Evolutionary conservation across 2,329 filamentous ascomycete species (phyloP), one percentile per base, ranked within the genome.

Genomic region (Cytospora piceae): DNA sequence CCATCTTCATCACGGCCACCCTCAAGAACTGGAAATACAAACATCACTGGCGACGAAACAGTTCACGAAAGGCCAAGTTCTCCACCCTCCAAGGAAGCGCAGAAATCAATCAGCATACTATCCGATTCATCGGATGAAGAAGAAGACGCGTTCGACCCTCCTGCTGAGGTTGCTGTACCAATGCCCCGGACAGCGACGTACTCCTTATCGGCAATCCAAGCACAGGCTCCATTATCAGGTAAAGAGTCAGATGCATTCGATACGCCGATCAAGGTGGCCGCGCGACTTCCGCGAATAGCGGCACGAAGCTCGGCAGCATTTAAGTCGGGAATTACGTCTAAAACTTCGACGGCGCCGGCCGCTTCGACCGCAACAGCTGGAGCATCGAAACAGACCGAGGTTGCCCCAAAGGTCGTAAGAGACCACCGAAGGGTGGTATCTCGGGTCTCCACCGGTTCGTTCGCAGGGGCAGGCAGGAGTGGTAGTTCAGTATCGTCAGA

Each of bases 401-500:
- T 17, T 22, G 46, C 2, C 17, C 42, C 46, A 34, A 39, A n/a
- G 27, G 39, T 4, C 4, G 34, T 32, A 3, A 22, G 15, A 22
- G 22, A 22, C 12, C 15, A 24, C 51, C n/a, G 42, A n/a, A 39
- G 46, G 20, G 22, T 15, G 12, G 6, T 15, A 11, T 52, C 63
- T 39, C 49, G 29, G 11, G 34, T 22, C 9, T 22, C 58, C 2
- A 61, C 27, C 17, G 14, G n/a, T 9, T 52, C 31, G 42, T 46
- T 29, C 14, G 37, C 27, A n/a, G 46, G 52, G 54, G 20, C n/a
- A 4, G 49, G 46, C 27, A 24, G 9, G 17, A 46, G 56, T 59
- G 49, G 59, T 9, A 52, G 63, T 27, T 51, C 51, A 29, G 60
- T 24, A 29, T 63, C 63, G 22, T 66, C 66, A 6, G 55, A 15